Percentiles rank a stretch among this genome's conserved stretches.
These are phyloP conservation scores for Lolium perenne DNA, from an alignment of 176 grass and related monocot species.

Conservation along the genomic window DNA sequence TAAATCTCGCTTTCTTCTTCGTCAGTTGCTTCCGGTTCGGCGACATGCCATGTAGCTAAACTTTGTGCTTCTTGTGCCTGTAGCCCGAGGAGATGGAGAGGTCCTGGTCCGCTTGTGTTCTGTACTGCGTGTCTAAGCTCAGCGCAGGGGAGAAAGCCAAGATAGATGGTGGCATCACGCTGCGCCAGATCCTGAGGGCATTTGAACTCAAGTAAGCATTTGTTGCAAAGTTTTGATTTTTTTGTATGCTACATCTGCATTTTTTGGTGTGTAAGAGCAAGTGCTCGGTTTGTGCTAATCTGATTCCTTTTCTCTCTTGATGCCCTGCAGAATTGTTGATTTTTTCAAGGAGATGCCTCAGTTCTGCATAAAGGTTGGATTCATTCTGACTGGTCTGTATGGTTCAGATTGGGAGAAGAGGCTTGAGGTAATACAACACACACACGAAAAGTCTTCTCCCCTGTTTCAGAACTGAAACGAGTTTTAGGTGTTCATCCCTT, in stretches of 20 bases:
- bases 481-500: constrained; percentile 4
- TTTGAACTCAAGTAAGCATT: constrained; percentile 84
- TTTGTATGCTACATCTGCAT: background rate
- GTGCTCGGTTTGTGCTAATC: constrained; percentile 3
- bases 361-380: constrained; percentile 89
- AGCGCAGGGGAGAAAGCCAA: constrained; percentile 54
- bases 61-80: constrained; percentile 21
- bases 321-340: constrained; percentile 67
- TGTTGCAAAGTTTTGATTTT: background rate
- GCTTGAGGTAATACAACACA: constrained; percentile 75
- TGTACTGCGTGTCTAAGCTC: constrained; percentile 87
- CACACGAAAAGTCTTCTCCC: background rate
- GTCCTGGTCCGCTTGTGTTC: constrained; percentile 82
- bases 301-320: constrained; percentile 32
- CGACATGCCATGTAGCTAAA: constrained; percentile 8
- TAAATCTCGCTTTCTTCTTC: constrained; percentile 34
- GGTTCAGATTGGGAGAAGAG: constrained; percentile 94
- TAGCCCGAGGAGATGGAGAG: constrained; percentile 88
- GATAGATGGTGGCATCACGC: constrained; percentile 59
- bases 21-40: background rate
- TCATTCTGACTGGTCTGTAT: constrained; percentile 67
- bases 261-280: background rate
- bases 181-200: constrained; percentile 84
- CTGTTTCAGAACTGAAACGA: constrained; percentile 25
- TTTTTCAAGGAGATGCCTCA: constrained; percentile 97